Conservation (phyloP, 768 basidiomycete species). For the Cystoderma amianthinum region DNA sequence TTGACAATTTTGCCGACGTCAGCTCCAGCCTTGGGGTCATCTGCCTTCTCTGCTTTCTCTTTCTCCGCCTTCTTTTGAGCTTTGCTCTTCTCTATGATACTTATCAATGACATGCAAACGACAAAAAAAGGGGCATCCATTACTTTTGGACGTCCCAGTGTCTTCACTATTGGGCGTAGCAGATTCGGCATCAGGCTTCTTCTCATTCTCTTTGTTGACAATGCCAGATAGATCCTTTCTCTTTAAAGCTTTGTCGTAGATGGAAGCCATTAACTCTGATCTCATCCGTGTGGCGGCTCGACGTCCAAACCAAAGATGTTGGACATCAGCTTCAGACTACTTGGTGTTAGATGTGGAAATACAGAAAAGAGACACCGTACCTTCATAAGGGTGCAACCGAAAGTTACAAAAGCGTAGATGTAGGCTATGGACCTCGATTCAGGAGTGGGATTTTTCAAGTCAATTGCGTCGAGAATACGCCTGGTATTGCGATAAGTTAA, state of each 20-base stretch:
- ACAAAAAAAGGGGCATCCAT: too few species aligned
- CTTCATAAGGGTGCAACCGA: constrained; percentile 54
- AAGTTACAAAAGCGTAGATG: constrained; percentile 72
- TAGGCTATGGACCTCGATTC: constrained; percentile 58
- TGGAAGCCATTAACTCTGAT: constrained; percentile 74
- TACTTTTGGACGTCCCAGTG: constrained; percentile 17
- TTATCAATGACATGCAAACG: too few species aligned
- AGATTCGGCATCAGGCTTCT: constrained; percentile 18
- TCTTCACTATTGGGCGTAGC: constrained; percentile 23
- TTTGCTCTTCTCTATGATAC: constrained; percentile 18
- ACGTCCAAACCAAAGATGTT: constrained; percentile 77
- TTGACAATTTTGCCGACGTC: constrained; percentile 89
- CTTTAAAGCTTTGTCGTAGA: constrained; percentile 86
- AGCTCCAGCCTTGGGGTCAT: constrained; percentile 68
- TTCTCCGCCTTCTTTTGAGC: constrained; percentile 28
- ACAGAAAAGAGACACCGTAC: too few species aligned
- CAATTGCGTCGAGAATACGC: constrained; percentile 55
- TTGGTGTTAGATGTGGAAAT: background rate
- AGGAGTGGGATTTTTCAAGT: constrained; percentile 30
- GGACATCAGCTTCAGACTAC: constrained; percentile 59
- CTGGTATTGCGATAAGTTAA: constrained; percentile 15
- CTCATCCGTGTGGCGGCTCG: constrained; percentile 70
- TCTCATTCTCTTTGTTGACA: constrained; percentile 40
- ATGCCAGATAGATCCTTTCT: constrained; percentile 80
- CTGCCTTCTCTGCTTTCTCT: too few species aligned